Percentiles rank a stretch among this genome's conserved stretches.
These are phyloP conservation scores for Cinnamomum micranthum DNA, from an alignment of 164 flowering plant genomes.

Conservation along the genomic window DNA sequence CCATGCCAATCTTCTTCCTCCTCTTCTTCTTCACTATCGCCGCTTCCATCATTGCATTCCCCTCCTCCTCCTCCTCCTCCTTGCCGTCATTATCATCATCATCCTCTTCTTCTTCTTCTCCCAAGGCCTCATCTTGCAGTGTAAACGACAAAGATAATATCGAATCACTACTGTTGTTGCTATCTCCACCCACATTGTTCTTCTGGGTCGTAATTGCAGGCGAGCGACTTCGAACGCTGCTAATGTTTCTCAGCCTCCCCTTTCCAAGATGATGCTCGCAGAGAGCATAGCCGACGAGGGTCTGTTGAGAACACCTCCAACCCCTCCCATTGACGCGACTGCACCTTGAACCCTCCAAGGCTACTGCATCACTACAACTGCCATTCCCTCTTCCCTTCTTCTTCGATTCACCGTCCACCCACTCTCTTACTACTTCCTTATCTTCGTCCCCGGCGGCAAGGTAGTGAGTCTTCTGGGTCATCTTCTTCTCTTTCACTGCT, in stretches of 20 bases:
- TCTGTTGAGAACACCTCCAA: slow-evolving; percentile 86
- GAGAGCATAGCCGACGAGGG: slow-evolving; percentile 78
- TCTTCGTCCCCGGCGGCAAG: neutral
- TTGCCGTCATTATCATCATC: slow-evolving; percentile 6
- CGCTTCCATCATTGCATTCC: neutral
- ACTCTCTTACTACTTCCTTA: slow-evolving; percentile 10
- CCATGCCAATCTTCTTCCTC: slow-evolving; percentile 58
- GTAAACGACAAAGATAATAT: neutral
- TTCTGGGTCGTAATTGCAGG: neutral
- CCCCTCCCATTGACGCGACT: slow-evolving; percentile 87
- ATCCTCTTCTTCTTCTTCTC: neutral
- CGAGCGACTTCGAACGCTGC: slow-evolving; percentile 32
- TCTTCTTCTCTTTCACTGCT: neutral
- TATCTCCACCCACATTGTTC: neutral
- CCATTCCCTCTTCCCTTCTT: slow-evolving; percentile 1
- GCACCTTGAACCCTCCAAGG: slow-evolving; percentile 79
- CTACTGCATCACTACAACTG: slow-evolving; percentile 27
- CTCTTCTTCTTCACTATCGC: slow-evolving; percentile 30
- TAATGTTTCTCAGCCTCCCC: slow-evolving; percentile 65
- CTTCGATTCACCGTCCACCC: slow-evolving; percentile 7
- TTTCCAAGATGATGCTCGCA: slow-evolving; percentile 93
- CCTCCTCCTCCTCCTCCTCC: slow-evolving; percentile 6
- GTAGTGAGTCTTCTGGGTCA: neutral
- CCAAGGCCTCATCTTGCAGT: neutral
- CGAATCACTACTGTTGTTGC: neutral